phyloP scores from a whole-genome alignment of 208 protist genomes.

The Leishmania amazonensis region DNA sequence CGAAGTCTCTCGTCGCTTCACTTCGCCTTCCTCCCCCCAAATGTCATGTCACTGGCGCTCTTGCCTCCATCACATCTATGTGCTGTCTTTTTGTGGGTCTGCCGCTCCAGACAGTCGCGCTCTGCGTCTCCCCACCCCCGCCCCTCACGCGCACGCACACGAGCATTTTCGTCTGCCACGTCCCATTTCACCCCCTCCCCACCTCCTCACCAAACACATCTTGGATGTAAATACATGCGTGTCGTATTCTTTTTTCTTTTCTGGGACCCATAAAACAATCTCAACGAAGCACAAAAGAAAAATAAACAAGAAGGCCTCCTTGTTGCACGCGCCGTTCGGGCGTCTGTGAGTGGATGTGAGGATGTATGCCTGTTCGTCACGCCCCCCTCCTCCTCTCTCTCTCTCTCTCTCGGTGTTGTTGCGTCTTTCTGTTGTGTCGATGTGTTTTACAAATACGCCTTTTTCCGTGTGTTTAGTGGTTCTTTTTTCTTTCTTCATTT shows the following conservation, averaged over 20 bases:
- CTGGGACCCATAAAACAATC: background rate
- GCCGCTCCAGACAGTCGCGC: background rate
- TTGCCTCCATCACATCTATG: background rate
- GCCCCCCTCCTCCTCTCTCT: background rate
- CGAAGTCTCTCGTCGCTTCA: background rate
- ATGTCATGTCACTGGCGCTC: too few species aligned
- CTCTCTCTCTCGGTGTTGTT: background rate
- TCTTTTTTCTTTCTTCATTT: background rate
- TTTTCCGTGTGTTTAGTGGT: background rate
- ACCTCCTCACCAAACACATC: background rate
- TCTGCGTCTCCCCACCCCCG: background rate
- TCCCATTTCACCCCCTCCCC: background rate
- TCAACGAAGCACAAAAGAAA: background rate
- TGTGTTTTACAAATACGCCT: too few species aligned
- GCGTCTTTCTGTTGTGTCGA: too few species aligned
- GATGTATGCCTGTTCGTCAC: background rate
- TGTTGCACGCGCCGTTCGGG: background rate
- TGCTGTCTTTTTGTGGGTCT: too few species aligned
- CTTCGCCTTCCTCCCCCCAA: background rate
- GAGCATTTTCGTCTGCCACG: too few species aligned
- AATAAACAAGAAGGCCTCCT: background rate
- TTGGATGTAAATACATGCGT: background rate
- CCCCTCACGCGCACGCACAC: background rate
- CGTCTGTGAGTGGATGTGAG: background rate
- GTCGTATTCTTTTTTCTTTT: slow-evolving; percentile 1